These are phyloP conservation scores for Lunasporangiospora selenospora DNA, from an alignment of 192 early-diverging fungal genomes.

Conservation along the genomic window DNA sequence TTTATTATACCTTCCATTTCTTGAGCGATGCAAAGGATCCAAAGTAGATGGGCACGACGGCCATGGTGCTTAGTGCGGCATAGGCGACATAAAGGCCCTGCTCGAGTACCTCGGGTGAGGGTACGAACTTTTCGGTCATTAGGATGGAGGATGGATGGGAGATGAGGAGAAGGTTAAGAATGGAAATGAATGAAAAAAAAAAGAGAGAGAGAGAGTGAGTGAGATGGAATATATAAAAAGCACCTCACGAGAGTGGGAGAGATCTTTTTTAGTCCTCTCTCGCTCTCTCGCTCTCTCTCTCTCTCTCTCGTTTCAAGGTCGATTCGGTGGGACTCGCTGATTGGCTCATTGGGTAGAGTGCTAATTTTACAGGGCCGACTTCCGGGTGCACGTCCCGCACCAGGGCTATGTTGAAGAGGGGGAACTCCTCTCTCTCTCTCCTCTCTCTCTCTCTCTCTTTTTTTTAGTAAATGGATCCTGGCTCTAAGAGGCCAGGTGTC, in stretches of 20 bases:
- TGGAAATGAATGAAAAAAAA: constrained; percentile 1
- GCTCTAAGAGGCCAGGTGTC: no score
- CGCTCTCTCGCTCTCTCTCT: no score
- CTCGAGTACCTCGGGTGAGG: constrained; percentile 38
- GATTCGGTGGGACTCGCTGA: constrained; percentile 27
- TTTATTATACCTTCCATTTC: constrained; percentile 65
- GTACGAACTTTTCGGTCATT: constrained; percentile 46
- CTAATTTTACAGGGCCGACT: no score
- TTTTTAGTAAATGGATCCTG: no score
- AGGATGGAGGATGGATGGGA: background rate
- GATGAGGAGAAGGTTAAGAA: constrained; percentile 1
- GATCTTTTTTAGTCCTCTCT: no score
- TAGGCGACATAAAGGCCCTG: constrained; percentile 80
- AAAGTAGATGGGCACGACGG: constrained; percentile 85
- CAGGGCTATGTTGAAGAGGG: no score
- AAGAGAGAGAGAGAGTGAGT: background rate
- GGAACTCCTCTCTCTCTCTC: no score
- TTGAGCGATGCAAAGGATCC: constrained; percentile 81
- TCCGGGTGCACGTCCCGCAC: no score
- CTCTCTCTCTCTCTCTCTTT: no score
- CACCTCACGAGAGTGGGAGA: background rate
- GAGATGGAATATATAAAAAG: no score
- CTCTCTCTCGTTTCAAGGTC: background rate
- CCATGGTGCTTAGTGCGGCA: constrained; percentile 84
- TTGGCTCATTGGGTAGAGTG: no score